A percentile compares a stretch with the other conserved stretches of the same genome.
These are phyloP conservation scores for Limnanthes douglasii DNA, from an alignment of 345 rosid species.

Conservation along the genomic window DNA sequence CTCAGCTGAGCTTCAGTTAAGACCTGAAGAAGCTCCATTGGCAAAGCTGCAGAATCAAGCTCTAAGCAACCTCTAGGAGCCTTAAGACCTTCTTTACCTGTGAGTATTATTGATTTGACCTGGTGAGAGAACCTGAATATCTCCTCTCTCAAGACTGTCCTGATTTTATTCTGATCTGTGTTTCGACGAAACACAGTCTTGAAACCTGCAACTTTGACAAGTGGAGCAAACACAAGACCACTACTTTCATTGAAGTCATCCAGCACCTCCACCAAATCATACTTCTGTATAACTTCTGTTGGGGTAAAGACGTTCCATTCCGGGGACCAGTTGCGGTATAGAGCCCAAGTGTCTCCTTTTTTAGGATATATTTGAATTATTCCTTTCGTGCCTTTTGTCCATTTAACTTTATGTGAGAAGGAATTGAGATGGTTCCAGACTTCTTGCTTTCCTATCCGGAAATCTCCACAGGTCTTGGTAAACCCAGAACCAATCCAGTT, in stretches of 20 bases:
- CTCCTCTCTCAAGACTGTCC: conserved; percentile 35
- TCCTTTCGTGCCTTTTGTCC: conserved; percentile 24
- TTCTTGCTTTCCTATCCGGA: conserved; percentile 28
- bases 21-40: conserved; percentile 37
- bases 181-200: conserved; percentile 40
- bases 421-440: conserved; percentile 27
- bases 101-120: conserved; percentile 45
- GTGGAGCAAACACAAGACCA: conserved; percentile 40
- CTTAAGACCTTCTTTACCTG: conserved; percentile 37
- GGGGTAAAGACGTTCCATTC: conserved; percentile 45
- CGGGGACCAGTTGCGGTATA: conserved; percentile 49
- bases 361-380: conserved; percentile 37
- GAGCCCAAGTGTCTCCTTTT: conserved; percentile 60
- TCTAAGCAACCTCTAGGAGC: conserved; percentile 58
- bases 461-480: conserved; percentile 50
- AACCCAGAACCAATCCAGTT: conserved; percentile 66
- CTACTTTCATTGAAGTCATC: conserved; percentile 39
- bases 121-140: conserved; percentile 55
- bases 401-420: conserved; percentile 49
- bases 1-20: too few species aligned
- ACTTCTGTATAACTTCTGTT: conserved; percentile 24
- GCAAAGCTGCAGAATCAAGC: conserved; percentile 61
- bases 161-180: conserved; percentile 23
- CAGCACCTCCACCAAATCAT: conserved; percentile 55
- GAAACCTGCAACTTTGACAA: conserved; percentile 54